Base-by-base conservation (phyloP, 2,329 filamentous ascomycete genomes). In the Ascochyta viciae-villosae region DNA sequence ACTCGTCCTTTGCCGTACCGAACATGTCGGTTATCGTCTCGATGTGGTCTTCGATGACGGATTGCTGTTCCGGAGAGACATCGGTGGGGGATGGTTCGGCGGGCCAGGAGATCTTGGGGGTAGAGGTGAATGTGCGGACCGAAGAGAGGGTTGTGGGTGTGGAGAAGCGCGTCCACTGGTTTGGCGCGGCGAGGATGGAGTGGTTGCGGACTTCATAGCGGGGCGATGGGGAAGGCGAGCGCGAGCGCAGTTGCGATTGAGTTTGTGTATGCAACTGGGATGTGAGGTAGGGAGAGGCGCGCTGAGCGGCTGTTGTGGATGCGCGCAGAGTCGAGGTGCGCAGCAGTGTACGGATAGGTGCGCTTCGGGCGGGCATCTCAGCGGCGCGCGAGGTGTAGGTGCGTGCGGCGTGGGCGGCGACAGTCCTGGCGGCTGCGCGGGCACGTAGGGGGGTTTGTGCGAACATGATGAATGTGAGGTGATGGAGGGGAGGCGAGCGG, bases 1-100 rank as follows among this genome's bases (percentile, higher is more conserved):
- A 82, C 68, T 77, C 74, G 62, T 76, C 75, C 34, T 65, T 70
- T 23, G 75, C 75, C 0, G 72, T 76, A 31, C 68, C 73, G 50
- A 76, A 76, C 61, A 76, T 50, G n/a, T 76, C 74, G 23, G 61
- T 61, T 2, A 76, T 75, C 16, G 70, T 60, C 37, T 76, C 74
- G 5, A 76, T 74, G 7, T 63, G 62, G 13, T 65, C 59, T 12
- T 74, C 72, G 16, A 75, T 67, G 13, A 38, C 48, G 13, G 62
- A 38, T 16, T 70, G 65, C 2, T 62, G 49, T n/a, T 68, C 61
- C 6, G 70, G 61, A 1, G 63, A 61, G 22, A 66, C 54, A 5
- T 51, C 37, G 1, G 61, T 29, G 1, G 57, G 35, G 0, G 64
- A 19, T 6, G 57, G 12, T 13, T 59, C 45, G 0, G 57, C 43